Evolutionary conservation across 805 yeast species (phyloP).

Genomic region (Saccharomyces paradoxus): DNA sequence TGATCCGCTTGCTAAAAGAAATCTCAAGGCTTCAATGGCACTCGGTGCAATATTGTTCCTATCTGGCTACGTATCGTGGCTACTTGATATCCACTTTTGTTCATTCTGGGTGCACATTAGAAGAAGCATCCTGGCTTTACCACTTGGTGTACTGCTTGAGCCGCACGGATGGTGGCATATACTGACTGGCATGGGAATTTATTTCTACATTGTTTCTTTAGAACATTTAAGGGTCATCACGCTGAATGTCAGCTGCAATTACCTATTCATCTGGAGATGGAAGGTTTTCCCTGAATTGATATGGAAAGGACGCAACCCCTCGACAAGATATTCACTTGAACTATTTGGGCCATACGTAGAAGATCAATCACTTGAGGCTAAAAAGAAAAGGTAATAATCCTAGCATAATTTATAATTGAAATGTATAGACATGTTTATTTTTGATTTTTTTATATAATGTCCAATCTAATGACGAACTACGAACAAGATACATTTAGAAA

Average conservation of each 20-base stretch:
- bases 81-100: conserved; percentile 79
- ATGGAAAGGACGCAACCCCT: neutral
- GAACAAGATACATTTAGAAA: neutral
- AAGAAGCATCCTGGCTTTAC: conserved; percentile 58
- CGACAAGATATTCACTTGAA: conserved; percentile 21
- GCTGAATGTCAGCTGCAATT: conserved; percentile 38
- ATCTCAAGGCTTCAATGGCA: conserved; percentile 47
- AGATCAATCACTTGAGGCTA: conserved; percentile 1
- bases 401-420: neutral
- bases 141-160: conserved; percentile 77
- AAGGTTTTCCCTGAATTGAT: conserved; percentile 47
- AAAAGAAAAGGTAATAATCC: conserved; percentile 3
- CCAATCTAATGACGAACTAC: neutral
- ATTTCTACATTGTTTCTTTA: conserved; percentile 71
- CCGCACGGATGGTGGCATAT: conserved; percentile 98
- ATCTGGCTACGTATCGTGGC: conserved; percentile 80
- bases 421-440: neutral
- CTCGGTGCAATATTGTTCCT: conserved; percentile 56
- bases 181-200: conserved; percentile 78
- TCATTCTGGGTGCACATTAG: conserved; percentile 47
- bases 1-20: conserved; percentile 40
- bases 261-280: conserved; percentile 44
- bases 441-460: neutral
- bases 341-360: conserved; percentile 7
- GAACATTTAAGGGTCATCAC: conserved; percentile 55